Evolutionary conservation across 2,329 filamentous ascomycete species (phyloP).

Genomic region (Phialemoniopsis sp.): DNA sequence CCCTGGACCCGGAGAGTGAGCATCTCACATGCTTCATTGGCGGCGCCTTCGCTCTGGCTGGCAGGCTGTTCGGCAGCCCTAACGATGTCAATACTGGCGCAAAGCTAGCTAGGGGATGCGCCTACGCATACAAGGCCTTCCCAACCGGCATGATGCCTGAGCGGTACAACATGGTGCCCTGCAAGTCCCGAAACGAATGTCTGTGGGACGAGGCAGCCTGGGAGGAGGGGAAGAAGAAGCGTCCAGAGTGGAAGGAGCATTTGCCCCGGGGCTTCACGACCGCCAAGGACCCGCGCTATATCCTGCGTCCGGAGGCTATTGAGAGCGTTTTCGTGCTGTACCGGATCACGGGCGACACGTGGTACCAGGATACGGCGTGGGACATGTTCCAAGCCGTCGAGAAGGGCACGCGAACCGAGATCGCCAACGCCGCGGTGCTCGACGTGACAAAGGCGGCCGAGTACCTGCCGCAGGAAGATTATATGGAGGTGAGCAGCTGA

Average conservation of each 20-base stretch:
- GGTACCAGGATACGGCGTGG: slow-evolving; percentile 48
- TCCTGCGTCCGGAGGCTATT: slow-evolving; percentile 32
- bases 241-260: slow-evolving; percentile 14
- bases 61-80: slow-evolving; percentile 51
- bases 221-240: slow-evolving; percentile 12
- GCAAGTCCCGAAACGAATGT: slow-evolving; percentile 29
- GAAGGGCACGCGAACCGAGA: slow-evolving; percentile 38
- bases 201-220: slow-evolving; percentile 34
- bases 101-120: slow-evolving; percentile 56
- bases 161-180: slow-evolving; percentile 40
- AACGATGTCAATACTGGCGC: slow-evolving; percentile 52
- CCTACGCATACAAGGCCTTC: slow-evolving; percentile 56
- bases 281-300: slow-evolving; percentile 42
- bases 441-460: slow-evolving; percentile 38
- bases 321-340: slow-evolving; percentile 46
- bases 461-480: slow-evolving; percentile 31
- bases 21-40: slow-evolving; percentile 70
- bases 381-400: slow-evolving; percentile 45
- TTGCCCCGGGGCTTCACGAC: slow-evolving; percentile 59
- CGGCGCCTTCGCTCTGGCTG: slow-evolving; percentile 65
- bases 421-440: slow-evolving; percentile 42
- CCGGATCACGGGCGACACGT: slow-evolving; percentile 41
- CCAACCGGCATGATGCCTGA: slow-evolving; percentile 59
- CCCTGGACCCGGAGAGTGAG: slow-evolving; percentile 29
- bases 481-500: slow-evolving; percentile 21